phyloP scores from a whole-genome alignment of 495 filamentous ascomycete genomes.

The Haplographium delicatum region DNA sequence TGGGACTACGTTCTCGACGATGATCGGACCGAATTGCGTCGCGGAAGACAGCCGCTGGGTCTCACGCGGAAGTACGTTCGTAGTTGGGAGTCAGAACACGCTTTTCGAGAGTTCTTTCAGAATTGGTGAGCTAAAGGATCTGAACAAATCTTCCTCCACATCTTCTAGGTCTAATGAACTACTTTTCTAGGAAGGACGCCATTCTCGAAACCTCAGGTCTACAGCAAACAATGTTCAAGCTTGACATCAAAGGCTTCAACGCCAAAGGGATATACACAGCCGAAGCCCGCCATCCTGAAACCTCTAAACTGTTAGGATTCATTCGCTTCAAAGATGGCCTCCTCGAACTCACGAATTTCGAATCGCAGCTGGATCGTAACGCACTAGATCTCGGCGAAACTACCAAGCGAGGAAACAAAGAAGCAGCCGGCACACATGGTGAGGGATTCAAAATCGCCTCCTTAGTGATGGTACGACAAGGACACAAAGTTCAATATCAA shows the following conservation, averaged over 20 bases:
- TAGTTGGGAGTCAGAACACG: constrained; percentile 3
- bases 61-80: constrained; percentile 1
- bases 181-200: constrained; percentile 9
- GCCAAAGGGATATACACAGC: not conserved
- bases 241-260: not conserved
- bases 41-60: not conserved
- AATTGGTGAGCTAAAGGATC: constrained; percentile 7
- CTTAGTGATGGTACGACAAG: constrained; percentile 21
- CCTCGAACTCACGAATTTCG: constrained; percentile 13
- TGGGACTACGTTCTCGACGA: no score
- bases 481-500: constrained; percentile 20
- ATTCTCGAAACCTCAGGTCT: not conserved
- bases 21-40: not conserved
- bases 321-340: constrained; percentile 4
- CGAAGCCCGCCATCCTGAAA: not conserved
- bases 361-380: not conserved
- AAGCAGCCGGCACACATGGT: constrained; percentile 23
- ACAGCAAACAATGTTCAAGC: not conserved
- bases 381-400: constrained; percentile 7
- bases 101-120: constrained; percentile 15
- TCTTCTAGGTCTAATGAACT: not conserved
- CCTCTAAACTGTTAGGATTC: constrained; percentile 1
- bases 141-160: not conserved
- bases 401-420: constrained; percentile 8
- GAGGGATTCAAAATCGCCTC: constrained; percentile 30